phyloP scores from a whole-genome alignment of 225 moss, liverwort and hornwort genomes.

The Lunularia cruciata region DNA sequence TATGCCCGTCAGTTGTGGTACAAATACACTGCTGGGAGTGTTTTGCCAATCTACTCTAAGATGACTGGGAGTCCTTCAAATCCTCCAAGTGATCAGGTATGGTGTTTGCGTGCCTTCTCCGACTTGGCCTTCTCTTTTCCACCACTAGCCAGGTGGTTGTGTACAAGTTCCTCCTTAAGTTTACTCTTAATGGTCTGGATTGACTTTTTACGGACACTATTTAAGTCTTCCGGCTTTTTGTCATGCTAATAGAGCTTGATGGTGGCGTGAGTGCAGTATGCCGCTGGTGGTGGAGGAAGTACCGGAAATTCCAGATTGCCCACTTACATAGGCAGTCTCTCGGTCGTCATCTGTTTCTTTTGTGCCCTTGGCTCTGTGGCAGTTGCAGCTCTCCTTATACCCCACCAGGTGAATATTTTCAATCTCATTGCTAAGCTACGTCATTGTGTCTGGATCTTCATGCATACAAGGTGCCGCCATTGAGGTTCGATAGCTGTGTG shows the following conservation, averaged over 20 bases:
- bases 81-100: conserved; percentile 31
- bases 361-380: conserved; percentile 30
- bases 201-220: neutral
- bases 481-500: too few species aligned
- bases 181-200: too few species aligned
- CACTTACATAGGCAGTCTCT: conserved; percentile 41
- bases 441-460: too few species aligned
- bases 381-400: conserved; percentile 31
- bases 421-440: too few species aligned
- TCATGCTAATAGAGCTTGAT: neutral
- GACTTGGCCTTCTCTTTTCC: neutral
- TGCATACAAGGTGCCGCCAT: too few species aligned
- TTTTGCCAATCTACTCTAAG: conserved; percentile 65
- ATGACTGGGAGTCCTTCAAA: conserved; percentile 41
- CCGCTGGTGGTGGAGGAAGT: conserved; percentile 29
- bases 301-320: conserved; percentile 35
- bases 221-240: neutral
- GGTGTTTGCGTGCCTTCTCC: neutral
- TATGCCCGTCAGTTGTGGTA: conserved; percentile 86
- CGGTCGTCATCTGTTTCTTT: conserved; percentile 38
- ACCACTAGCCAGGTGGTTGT: neutral
- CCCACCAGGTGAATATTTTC: conserved; percentile 26
- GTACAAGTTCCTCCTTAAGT: neutral
- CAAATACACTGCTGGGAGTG: conserved; percentile 64
- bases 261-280: conserved; percentile 28